phyloP scores from a whole-genome alignment of 495 filamentous ascomycete genomes.

The Apiosordaria backusii region DNA sequence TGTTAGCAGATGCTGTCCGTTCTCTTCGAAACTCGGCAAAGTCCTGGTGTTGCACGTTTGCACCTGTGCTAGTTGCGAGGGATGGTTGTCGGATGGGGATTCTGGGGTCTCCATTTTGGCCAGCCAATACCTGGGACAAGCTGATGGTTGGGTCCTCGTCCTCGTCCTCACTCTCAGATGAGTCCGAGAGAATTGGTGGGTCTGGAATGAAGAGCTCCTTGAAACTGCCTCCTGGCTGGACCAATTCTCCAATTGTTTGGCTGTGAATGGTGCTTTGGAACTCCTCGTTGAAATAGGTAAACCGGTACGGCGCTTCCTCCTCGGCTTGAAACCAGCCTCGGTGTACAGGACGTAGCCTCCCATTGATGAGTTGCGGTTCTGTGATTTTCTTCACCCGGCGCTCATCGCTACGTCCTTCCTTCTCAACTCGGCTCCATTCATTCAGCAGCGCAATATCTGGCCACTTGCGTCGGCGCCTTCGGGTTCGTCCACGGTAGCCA shows the following conservation, averaged over 20 bases:
- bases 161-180: conserved; percentile 61
- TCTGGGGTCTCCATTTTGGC: conserved; percentile 28
- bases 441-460: conserved; percentile 69
- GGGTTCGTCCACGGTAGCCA: conserved; percentile 39
- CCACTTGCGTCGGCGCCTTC: conserved; percentile 55
- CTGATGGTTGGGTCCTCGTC: conserved; percentile 36
- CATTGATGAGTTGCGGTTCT: conserved; percentile 87
- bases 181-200: conserved; percentile 49
- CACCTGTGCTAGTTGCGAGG: conserved; percentile 22
- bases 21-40: conserved; percentile 20
- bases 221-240: conserved; percentile 80
- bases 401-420: conserved; percentile 82
- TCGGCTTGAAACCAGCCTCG: conserved; percentile 83
- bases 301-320: conserved; percentile 88
- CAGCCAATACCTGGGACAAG: conserved; percentile 24
- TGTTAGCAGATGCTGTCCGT: conserved; percentile 13
- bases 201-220: conserved; percentile 71
- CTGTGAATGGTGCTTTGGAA: conserved; percentile 92
- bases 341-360: conserved; percentile 73
- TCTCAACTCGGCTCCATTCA: conserved; percentile 88
- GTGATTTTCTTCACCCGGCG: conserved; percentile 88
- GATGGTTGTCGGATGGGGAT: conserved; percentile 38
- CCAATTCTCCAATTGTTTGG: conserved; percentile 86
- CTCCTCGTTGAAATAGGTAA: conserved; percentile 98
- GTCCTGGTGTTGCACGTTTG: conserved; percentile 17